phyloP scores from a whole-genome alignment of 1,284 basidiomycete genomes.

The Moesziomyces sp. region DNA sequence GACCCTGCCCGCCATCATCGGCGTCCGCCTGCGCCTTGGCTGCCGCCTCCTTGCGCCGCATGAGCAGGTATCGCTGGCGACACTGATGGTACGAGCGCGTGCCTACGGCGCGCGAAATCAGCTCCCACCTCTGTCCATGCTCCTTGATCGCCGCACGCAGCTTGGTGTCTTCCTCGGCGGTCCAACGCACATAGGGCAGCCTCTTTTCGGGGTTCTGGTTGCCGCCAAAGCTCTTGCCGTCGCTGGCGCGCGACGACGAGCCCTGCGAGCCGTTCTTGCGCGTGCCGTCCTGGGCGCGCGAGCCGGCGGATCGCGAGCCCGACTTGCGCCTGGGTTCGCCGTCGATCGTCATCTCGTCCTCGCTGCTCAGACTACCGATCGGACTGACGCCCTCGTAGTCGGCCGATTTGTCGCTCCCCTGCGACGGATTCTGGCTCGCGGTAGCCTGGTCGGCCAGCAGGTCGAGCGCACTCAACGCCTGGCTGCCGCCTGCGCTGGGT shows the following conservation, averaged over 20 bases:
- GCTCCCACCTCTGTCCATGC: constrained; percentile 66
- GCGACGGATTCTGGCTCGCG: constrained; percentile 59
- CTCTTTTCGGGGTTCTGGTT: constrained; percentile 66
- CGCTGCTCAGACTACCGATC: constrained; percentile 49
- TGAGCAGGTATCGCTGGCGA: constrained; percentile 66
- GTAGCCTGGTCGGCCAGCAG: constrained; percentile 67
- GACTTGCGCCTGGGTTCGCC: constrained; percentile 30
- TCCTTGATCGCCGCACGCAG: constrained; percentile 64
- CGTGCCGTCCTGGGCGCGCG: constrained; percentile 22
- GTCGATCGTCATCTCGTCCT: constrained; percentile 40
- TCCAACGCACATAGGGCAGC: constrained; percentile 66
- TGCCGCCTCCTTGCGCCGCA: constrained; percentile 65
- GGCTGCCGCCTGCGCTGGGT: constrained; percentile 30
- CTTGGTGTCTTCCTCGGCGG: constrained; percentile 64
- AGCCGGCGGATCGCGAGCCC: constrained; percentile 18
- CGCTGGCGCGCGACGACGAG: constrained; percentile 19
- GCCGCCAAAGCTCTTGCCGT: constrained; percentile 48
- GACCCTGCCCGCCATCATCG: constrained; percentile 23
- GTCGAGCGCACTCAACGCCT: constrained; percentile 61
- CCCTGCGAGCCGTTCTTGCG: constrained; percentile 25
- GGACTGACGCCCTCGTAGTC: constrained; percentile 48
- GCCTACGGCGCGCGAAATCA: constrained; percentile 65
- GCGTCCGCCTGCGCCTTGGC: constrained; percentile 42
- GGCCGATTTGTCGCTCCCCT: constrained; percentile 54
- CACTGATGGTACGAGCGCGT: constrained; percentile 67